Evolutionary conservation across 768 basidiomycete genomes (phyloP).

Genomic region (Trichaptum fuscoviolaceum): DNA sequence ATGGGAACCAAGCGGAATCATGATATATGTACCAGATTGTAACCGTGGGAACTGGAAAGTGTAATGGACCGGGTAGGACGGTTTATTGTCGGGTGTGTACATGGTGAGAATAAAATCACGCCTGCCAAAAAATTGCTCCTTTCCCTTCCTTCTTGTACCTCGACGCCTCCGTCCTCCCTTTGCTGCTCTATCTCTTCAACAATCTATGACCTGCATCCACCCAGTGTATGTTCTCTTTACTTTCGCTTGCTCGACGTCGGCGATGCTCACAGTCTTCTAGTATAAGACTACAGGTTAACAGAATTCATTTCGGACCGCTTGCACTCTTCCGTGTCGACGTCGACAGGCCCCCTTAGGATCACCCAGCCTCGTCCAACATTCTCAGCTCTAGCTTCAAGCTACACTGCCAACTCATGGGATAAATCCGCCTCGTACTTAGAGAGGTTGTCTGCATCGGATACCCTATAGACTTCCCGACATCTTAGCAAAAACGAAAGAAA

Average conservation of each 20-base stretch:
- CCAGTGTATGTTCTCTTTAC: neutral
- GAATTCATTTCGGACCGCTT: slow-evolving; percentile 60
- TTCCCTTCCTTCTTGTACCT: slow-evolving; percentile 2
- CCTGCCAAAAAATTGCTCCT: neutral
- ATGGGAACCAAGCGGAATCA: neutral
- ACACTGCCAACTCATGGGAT: slow-evolving; percentile 36
- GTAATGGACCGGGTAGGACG: neutral
- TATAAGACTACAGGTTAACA: slow-evolving; percentile 32
- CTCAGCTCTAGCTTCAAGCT: slow-evolving; percentile 9
- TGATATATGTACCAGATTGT: neutral
- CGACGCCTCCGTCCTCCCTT: slow-evolving; percentile 2
- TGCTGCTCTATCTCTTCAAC: neutral
- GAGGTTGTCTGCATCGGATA: slow-evolving; percentile 35
- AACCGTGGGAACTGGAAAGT: neutral
- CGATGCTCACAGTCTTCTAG: slow-evolving; percentile 13
- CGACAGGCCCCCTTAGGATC: slow-evolving; percentile 74
- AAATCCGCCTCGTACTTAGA: slow-evolving; percentile 27
- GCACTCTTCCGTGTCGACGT: slow-evolving; percentile 54
- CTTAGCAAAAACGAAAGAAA: slow-evolving; percentile 16
- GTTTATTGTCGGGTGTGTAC: neutral
- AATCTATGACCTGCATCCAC: slow-evolving; percentile 4
- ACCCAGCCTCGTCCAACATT: slow-evolving; percentile 13
- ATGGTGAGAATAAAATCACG: neutral
- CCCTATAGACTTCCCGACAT: slow-evolving; percentile 25
- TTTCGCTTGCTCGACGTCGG: neutral